Base-by-base conservation (phyloP, 768 basidiomycete genomes). In the Mycena vitilis region DNA sequence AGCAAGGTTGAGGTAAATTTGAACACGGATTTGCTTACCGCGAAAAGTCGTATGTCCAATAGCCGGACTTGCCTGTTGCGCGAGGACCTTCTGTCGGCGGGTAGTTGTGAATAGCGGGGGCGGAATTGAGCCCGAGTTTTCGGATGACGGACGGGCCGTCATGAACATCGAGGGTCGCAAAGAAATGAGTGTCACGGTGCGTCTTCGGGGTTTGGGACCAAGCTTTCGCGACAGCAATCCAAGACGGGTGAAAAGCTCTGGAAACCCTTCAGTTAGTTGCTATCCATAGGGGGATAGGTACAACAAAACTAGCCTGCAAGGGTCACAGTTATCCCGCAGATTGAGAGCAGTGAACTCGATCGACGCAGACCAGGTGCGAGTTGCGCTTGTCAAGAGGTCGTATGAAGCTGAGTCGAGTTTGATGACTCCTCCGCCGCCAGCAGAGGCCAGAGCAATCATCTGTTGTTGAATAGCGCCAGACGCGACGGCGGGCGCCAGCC, bases 271-370 rank as follows among this genome's bases (percentile, higher is more conserved):
- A 61, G 54, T 38, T 64, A 37, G 22, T 30, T 30, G 30, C 30
- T 30, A 30, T 30, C 30, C 30, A 45, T 11, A 9, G 2, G 4
- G 60, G 22, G n/a, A 7, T 25, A 55, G 25, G 4, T 20, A 60
- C 16, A 40, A 20, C 13, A 4, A 34, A 6, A 86, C 94, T 80
- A 73, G 94, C 96, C 84, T 92, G 92, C 98, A 99, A 49, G 96
- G 97, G 16, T 77, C 79, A 78, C 98, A 99, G 77, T 90, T 91
- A 75, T 94, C 89, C 69, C 90, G 86, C 11, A 87, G 81, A 73
- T 90, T 91, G 67, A 98, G 79, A 0, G 98, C 97, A 1, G 98
- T 99, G 78, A 99, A 86, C 13, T 95, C 90, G 59, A 99, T 83
- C 5, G 91, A 84, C n/a, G 91, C 89, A 1, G 93, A 92, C 91